These are phyloP conservation scores for Cenchrus fungigraminus DNA, from an alignment of 176 grass and related monocot species.

Conservation along the genomic window DNA sequence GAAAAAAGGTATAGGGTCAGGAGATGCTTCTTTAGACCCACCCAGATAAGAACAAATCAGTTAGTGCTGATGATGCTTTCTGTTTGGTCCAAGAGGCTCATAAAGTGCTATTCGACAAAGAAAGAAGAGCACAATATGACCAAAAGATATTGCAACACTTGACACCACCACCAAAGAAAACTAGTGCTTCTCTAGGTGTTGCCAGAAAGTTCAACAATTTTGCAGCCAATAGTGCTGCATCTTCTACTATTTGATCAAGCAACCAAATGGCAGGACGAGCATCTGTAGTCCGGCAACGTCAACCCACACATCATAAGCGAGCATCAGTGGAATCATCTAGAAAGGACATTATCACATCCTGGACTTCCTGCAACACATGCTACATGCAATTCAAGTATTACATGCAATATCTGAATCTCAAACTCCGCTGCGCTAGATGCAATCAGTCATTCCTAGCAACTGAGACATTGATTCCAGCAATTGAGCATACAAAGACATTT, in stretches of 20 bases:
- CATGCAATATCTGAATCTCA: constrained; percentile 40
- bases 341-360: constrained; percentile 35
- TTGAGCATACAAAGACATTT: too few species aligned
- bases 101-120: too few species aligned
- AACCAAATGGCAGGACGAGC: constrained; percentile 32
- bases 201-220: constrained; percentile 17
- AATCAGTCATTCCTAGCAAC: constrained; percentile 47
- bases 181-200: too few species aligned
- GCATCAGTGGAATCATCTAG: not conserved
- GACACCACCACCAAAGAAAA: too few species aligned
- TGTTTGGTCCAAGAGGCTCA: too few species aligned
- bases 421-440: constrained; percentile 45
- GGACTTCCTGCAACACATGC: constrained; percentile 54
- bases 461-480: not conserved
- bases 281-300: not conserved
- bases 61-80: too few species aligned
- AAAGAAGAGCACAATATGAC: too few species aligned
- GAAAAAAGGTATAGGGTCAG: too few species aligned
- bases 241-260: constrained; percentile 1
- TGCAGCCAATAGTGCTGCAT: constrained; percentile 16
- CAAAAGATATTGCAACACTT: too few species aligned
- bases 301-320: not conserved
- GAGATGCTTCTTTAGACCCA: not conserved
- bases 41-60: not conserved
- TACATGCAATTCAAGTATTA: constrained; percentile 55